Percentiles rank a stretch among this genome's conserved stretches.
These are phyloP conservation scores for Petunia axillaris DNA, from an alignment of 257 asterid genomes.

Conservation along the genomic window DNA sequence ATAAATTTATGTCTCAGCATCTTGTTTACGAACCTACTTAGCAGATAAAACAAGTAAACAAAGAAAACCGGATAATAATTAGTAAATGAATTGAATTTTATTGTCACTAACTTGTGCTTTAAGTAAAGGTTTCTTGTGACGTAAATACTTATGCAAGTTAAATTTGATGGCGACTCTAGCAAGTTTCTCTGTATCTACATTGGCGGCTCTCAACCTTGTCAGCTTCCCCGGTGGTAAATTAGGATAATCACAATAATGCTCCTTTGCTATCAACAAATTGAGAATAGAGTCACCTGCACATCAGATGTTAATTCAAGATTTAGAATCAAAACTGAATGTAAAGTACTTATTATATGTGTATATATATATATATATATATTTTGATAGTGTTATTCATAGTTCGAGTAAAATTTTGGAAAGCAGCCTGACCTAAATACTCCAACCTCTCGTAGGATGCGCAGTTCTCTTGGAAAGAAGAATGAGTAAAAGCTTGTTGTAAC, in stretches of 20 bases:
- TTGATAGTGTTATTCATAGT: no score
- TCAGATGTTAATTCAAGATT: no score
- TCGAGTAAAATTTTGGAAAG: no score
- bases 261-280: slow-evolving; percentile 28
- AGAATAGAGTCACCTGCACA: slow-evolving; percentile 42
- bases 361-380: no score
- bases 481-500: slow-evolving; percentile 49
- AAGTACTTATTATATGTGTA: no score
- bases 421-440: slow-evolving; percentile 39
- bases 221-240: slow-evolving; percentile 42
- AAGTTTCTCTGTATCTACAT: slow-evolving; percentile 66
- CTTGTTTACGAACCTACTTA: neutral
- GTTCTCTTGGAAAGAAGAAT: slow-evolving; percentile 31
- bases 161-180: slow-evolving; percentile 49
- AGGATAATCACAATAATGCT: slow-evolving; percentile 36
- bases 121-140: slow-evolving; percentile 43
- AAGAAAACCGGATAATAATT: neutral
- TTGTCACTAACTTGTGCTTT: slow-evolving; percentile 39
- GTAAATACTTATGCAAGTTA: slow-evolving; percentile 37
- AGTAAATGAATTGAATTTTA: neutral
- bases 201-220: slow-evolving; percentile 54
- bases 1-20: neutral
- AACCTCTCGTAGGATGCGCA: slow-evolving; percentile 41
- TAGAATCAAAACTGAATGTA: no score
- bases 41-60: neutral